Evolutionary conservation across 2,329 filamentous ascomycete species (phyloP), one percentile per base, ranked within the genome.

Genomic region (Pestalotiopsis sp.): DNA sequence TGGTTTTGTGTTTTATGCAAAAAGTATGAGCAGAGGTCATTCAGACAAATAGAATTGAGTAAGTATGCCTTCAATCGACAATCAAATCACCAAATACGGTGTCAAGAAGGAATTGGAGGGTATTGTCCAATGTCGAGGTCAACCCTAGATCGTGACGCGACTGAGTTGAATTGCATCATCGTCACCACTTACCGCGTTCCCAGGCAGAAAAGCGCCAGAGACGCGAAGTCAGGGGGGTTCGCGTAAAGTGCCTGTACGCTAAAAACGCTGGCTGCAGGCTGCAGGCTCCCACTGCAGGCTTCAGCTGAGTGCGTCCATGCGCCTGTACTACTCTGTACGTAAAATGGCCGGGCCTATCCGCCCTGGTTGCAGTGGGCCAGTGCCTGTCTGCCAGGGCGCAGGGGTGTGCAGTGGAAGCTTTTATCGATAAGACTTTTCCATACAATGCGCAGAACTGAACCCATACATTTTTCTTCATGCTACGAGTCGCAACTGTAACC

Each of bases 381-480:
- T 52, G 14, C 14, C 17, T 22, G 56, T 14, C 56, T 59, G 56
- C 17, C 56, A 20, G 56, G 56, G 22, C 56, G 14, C 30, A 9
- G 24, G 24, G 30, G 20, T 17, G 48, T 35, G 3, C 44, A 52
- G 44, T 52, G n/a, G 6, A 35, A 59, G 59, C 59, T 62, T 62
- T 62, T 62, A 62, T 62, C 59, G 59, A 62, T 62, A 62, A 59
- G 56, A 26, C 13, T 22, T 35, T 24, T 58, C 55, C 55, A 26
- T 26, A 20, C 44, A 52, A 52, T 20, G n/a, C 20, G 17, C 9
- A 52, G 44, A 52, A 52, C 44, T 20, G 20, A 52, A n/a, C 17
- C 14, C 44, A 20, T 17, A 52, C 44, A 52, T 52, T 52, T 52
- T 52, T 52, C 44, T 20, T 7, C 17, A 17, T 10, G 17, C 6